A percentile compares a stretch with the other conserved stretches of the same genome.
These are phyloP conservation scores for Wolfiporia cocos DNA, from an alignment of 1,284 basidiomycete genomes.

Conservation along the genomic window DNA sequence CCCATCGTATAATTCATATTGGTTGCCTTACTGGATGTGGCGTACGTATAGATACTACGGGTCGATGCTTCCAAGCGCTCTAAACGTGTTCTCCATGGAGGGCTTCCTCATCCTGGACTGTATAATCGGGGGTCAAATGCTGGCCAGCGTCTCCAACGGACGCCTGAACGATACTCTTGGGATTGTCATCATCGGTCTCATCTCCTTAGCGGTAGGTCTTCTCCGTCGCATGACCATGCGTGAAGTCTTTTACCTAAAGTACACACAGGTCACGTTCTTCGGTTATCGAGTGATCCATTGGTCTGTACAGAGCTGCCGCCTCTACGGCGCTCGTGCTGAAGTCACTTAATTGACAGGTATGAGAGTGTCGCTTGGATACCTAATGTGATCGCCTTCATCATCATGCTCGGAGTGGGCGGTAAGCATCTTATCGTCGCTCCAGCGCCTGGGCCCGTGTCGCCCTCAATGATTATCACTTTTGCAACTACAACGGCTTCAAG, in stretches of 20 bases:
- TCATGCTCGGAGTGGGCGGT: slow-evolving; percentile 56
- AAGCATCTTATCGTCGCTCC: slow-evolving; percentile 34
- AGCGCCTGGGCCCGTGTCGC: slow-evolving; percentile 26
- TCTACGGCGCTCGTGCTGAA: no score
- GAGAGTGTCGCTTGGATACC: slow-evolving; percentile 67
- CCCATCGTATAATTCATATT: neutral
- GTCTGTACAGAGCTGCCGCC: no score
- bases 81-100: slow-evolving; percentile 61
- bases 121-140: slow-evolving; percentile 72
- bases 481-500: slow-evolving; percentile 35
- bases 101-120: slow-evolving; percentile 72
- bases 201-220: slow-evolving; percentile 47
- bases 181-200: slow-evolving; percentile 71
- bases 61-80: slow-evolving; percentile 52
- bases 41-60: slow-evolving; percentile 50
- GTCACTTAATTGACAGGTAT: slow-evolving; percentile 25
- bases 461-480: slow-evolving; percentile 25
- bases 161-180: slow-evolving; percentile 53
- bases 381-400: slow-evolving; percentile 59
- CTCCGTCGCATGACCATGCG: neutral
- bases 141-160: slow-evolving; percentile 51
- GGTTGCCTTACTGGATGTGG: no score
- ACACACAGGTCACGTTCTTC: slow-evolving; percentile 42
- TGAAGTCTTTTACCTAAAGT: neutral
- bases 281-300: slow-evolving; percentile 63